phyloP scores from a whole-genome alignment of 164 flowering plant species.

The Vitis cinerea region DNA sequence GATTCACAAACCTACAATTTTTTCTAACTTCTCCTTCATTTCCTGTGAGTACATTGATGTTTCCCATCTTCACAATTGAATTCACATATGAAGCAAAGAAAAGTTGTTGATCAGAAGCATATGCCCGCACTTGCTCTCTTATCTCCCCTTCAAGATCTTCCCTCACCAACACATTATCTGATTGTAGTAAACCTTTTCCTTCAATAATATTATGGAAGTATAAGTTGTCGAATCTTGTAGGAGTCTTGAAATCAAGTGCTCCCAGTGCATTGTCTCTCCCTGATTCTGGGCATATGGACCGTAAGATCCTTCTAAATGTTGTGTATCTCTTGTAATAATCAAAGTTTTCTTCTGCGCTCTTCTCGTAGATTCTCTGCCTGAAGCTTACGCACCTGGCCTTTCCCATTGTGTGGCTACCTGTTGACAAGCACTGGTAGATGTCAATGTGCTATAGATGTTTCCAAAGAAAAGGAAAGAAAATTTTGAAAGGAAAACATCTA shows the following conservation, averaged over 20 bases:
- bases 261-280: conserved; percentile 43
- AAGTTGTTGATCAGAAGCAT: conserved; percentile 38
- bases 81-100: conserved; percentile 52
- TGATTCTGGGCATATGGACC: conserved; percentile 56
- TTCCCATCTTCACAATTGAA: conserved; percentile 76
- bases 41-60: conserved; percentile 64
- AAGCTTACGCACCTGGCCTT: conserved; percentile 72
- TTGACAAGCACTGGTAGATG: background rate
- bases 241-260: conserved; percentile 57
- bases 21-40: conserved; percentile 58
- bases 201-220: conserved; percentile 57
- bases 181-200: conserved; percentile 55
- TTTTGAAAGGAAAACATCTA: too few relatives aligned
- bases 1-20: conserved; percentile 51
- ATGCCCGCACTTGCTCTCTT: conserved; percentile 41
- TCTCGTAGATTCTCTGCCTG: conserved; percentile 43
- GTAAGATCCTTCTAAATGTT: conserved; percentile 36
- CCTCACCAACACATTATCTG: conserved; percentile 56
- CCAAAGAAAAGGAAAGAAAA: background rate
- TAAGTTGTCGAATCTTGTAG: conserved; percentile 58
- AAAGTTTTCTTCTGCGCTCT: conserved; percentile 16
- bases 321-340: conserved; percentile 38
- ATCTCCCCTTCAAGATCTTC: conserved; percentile 50
- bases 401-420: conserved; percentile 83
- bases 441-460: background rate